These are phyloP conservation scores for Fusarium pseudograminearum DNA, from an alignment of 2,329 filamentous ascomycete genomes.

Conservation along the genomic window DNA sequence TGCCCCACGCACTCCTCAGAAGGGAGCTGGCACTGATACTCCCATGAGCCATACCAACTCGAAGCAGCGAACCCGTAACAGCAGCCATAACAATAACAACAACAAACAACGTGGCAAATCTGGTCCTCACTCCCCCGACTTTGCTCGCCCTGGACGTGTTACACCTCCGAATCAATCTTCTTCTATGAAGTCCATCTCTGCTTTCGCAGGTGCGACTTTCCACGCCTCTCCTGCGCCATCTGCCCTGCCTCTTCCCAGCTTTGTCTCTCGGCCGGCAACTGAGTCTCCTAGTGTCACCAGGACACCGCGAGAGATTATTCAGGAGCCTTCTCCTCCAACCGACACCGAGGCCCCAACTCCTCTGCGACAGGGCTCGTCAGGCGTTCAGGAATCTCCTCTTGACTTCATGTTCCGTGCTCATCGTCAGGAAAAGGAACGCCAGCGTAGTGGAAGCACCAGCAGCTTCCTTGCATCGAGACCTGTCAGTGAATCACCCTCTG, in stretches of 20 bases:
- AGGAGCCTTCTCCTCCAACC: constrained; percentile 64
- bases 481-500: constrained; percentile 66
- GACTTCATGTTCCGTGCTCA: constrained; percentile 93
- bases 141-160: constrained; percentile 55
- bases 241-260: constrained; percentile 89
- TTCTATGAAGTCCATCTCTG: constrained; percentile 62
- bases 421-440: constrained; percentile 77
- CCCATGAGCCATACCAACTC: constrained; percentile 49
- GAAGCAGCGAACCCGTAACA: constrained; percentile 49
- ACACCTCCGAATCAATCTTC: constrained; percentile 58
- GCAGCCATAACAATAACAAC: constrained; percentile 26
- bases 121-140: constrained; percentile 57
- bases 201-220: constrained; percentile 94
- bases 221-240: constrained; percentile 94
- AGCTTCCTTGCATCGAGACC: constrained; percentile 56
- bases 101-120: constrained; percentile 52
- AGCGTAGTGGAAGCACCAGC: constrained; percentile 65
- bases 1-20: constrained; percentile 62
- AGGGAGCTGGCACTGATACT: constrained; percentile 53
- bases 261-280: constrained; percentile 79
- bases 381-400: constrained; percentile 76
- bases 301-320: constrained; percentile 53
- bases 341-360: constrained; percentile 64
- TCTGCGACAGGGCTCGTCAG: constrained; percentile 53
- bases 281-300: constrained; percentile 64